Base-by-base conservation (phyloP, 768 basidiomycete genomes). In the Lanmaoa rubissima region DNA sequence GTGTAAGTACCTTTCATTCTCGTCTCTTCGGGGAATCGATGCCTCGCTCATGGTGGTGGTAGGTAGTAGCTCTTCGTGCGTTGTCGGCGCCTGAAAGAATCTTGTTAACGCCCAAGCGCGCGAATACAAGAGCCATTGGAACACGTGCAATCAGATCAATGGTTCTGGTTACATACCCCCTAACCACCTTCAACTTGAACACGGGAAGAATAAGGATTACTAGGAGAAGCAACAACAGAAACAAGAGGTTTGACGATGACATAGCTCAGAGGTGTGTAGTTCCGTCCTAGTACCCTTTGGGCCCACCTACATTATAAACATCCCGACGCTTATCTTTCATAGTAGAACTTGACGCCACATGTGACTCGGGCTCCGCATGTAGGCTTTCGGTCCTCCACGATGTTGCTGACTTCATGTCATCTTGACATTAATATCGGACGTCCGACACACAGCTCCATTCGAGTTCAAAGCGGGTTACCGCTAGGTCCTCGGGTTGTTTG, bases 201-300 rank as follows among this genome's bases (percentile, higher is more conserved):
- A 28, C 19, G 4, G 39, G 24, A 38, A 26, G 26, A 32, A 59
- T 31, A 21, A 44, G 45, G 1, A 61, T 12, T 7, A 46, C 1
- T 14, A 63, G 21, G 17, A 63, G 40, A 32, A 69, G 53, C 39
- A 61, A 59, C 38, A 68, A 34, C 35, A 69, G 46, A 52, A 59
- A 69, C 24, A 60, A 52, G 40, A 41, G n/a, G 5, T 55, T 58
- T 28, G 48, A 40, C 2, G 38, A 26, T 2, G 38, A 26, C 60
- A 67, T 68, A 42, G 47, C 19, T 40, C 16, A 48, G 24, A 45
- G 59, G 57, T 57, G 24, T 32, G 51, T 41, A 16, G 34, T 10
- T 42, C 14, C 9, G 19, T 32, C 51, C 19, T 28, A 28, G 28
- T 40, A 14, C 11, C 8, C 49, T 31, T 16, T 51, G 8, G 16